Conservation (phyloP, 1,284 basidiomycete genomes). For the Puccinia triticina region DNA sequence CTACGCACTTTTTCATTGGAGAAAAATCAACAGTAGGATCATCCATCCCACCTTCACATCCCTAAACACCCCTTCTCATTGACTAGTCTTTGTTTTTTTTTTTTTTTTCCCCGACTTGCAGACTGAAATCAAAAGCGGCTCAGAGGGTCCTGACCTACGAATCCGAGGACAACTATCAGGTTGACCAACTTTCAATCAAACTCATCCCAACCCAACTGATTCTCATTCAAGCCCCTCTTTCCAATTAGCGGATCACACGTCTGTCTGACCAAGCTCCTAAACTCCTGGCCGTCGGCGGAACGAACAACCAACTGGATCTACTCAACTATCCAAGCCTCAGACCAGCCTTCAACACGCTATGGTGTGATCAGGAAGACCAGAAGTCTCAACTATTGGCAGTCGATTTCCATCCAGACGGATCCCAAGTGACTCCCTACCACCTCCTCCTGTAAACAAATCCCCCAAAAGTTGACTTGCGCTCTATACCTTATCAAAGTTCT, state of each 20-base stretch:
- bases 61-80: constrained; percentile 8
- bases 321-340: constrained; percentile 41
- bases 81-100: constrained; percentile 42
- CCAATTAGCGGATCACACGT: constrained; percentile 26
- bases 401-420: constrained; percentile 30
- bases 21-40: constrained; percentile 20
- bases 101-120: not conserved
- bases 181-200: not conserved
- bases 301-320: constrained; percentile 44
- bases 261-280: constrained; percentile 18
- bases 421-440: not conserved
- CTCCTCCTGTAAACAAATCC: not conserved
- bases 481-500: constrained; percentile 13
- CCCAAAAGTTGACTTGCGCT: not conserved
- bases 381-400: constrained; percentile 23
- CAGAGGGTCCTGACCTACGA: constrained; percentile 20
- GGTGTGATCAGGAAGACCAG: constrained; percentile 19
- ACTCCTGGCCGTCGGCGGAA: constrained; percentile 45
- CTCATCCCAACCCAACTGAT: not conserved
- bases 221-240: not conserved
- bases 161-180: constrained; percentile 9
- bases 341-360: constrained; percentile 3
- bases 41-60: not conserved
- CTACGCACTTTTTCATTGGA: constrained; percentile 33
- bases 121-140: constrained; percentile 23